Evolutionary conservation across 306 rosid species (phyloP), one percentile per base, ranked within the genome.

Genomic region (Nissolia schottii): DNA sequence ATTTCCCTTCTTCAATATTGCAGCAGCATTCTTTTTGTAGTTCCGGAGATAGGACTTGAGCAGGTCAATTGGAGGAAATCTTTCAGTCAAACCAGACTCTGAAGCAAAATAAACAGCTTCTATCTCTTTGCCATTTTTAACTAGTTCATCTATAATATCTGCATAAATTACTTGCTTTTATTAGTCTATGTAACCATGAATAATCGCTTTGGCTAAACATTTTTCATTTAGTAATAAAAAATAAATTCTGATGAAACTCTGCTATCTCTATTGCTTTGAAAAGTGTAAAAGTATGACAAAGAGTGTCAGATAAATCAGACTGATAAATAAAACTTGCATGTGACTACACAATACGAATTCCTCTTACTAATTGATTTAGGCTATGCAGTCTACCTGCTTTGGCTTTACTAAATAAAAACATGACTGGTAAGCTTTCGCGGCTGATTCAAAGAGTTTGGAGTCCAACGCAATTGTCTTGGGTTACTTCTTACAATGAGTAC

Each of bases 71-170:
- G 86, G 89, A 72, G 90, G 79, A 82, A 88, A 91, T 58, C 79
- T 87, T 77, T 78, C 89, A 14, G 89, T 88, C 84, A 91, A 85
- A 80, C 89, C 90, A 73, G 92, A 77, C 75, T 91, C 97, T 11
- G 86, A 85, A 83, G 95, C 90, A 91, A 91, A 88, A 82, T 88
- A 91, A 51, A 91, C 83, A 65, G 95, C 97, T 58, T 91, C 97
- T 73, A 88, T 79, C 85, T 88, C 97, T 77, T 82, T 85, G 60
- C 92, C 90, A 65, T 71, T 91, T 87, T 67, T 91, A 46, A 85
- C 79, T 46, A 91, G 83, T 68, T 88, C 90, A 48, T 88, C 89
- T 76, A 91, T 82, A 62, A 91, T 86, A 68, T 88, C 97, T 91
- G 96, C 76, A 76, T n/a, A 51, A 57, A 73, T 29, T 51, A 73